Evolutionary conservation across 768 basidiomycete genomes (phyloP).

Genomic region (Psilocybe sp.): DNA sequence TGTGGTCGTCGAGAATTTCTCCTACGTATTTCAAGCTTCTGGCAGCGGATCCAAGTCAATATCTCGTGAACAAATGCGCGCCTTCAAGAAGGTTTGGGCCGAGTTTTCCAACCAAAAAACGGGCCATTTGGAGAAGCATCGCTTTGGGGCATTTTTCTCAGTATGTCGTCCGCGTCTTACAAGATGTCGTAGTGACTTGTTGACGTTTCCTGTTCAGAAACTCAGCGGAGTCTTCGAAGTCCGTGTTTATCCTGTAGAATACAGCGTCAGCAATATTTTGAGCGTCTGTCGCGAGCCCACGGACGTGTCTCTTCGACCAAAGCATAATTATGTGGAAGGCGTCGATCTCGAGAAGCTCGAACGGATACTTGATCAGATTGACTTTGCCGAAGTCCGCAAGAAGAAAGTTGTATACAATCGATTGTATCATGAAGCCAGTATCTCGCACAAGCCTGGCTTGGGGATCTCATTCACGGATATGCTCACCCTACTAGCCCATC

Average conservation of each 20-base stretch:
- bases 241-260: slow-evolving; percentile 74
- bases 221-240: slow-evolving; percentile 87
- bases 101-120: slow-evolving; percentile 77
- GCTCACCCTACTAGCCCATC: slow-evolving; percentile 83
- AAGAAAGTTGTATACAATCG: slow-evolving; percentile 71
- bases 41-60: slow-evolving; percentile 79
- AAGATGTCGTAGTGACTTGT: neutral
- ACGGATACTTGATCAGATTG: slow-evolving; percentile 57
- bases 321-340: slow-evolving; percentile 37
- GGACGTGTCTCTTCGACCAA: slow-evolving; percentile 28
- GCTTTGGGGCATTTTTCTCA: slow-evolving; percentile 76
- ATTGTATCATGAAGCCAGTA: slow-evolving; percentile 82
- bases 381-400: slow-evolving; percentile 58
- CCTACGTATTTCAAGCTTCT: slow-evolving; percentile 89
- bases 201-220: slow-evolving; percentile 44
- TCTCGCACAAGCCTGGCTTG: slow-evolving; percentile 64
- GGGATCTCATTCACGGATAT: slow-evolving; percentile 92
- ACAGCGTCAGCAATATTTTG: slow-evolving; percentile 58
- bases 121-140: slow-evolving; percentile 68
- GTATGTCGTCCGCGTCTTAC: slow-evolving; percentile 43
- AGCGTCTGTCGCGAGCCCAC: slow-evolving; percentile 41
- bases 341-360: slow-evolving; percentile 67
- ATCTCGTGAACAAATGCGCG: slow-evolving; percentile 87
- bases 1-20: slow-evolving; percentile 95
- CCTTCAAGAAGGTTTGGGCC: slow-evolving; percentile 94